Evolutionary conservation across 139 green algal genomes (phyloP).

Genomic region (Volvox africanus): DNA sequence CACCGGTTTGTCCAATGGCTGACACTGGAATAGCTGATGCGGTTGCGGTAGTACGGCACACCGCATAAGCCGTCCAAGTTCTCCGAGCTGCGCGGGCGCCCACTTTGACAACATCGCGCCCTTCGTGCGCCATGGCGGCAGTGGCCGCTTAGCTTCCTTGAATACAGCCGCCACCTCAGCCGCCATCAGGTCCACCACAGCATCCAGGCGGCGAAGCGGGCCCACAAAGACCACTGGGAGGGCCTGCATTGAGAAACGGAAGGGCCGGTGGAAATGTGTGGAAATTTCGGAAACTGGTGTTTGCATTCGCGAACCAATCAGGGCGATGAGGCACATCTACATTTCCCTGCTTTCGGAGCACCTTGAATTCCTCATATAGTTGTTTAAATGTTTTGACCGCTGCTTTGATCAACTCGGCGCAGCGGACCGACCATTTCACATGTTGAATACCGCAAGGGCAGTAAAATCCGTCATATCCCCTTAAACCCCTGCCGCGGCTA

Average conservation of each 20-base stretch:
- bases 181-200: constrained; percentile 68
- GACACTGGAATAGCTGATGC: not conserved
- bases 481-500: too few species aligned
- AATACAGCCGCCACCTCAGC: constrained; percentile 72
- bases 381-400: not conserved
- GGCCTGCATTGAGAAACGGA: not conserved
- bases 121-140: constrained; percentile 79
- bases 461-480: not conserved
- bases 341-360: not conserved
- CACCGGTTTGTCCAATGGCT: not conserved
- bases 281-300: too few species aligned
- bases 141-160: constrained; percentile 58
- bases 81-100: constrained; percentile 47
- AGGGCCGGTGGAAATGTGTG: not conserved
- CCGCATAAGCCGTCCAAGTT: constrained; percentile 54
- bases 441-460: not conserved
- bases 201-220: constrained; percentile 54
- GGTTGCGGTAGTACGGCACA: too few species aligned
- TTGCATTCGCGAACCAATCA: too few species aligned
- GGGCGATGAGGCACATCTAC: not conserved
- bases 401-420: not conserved
- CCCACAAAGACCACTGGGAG: constrained; percentile 76
- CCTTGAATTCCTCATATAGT: not conserved
- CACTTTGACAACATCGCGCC: constrained; percentile 79
- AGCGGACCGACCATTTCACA: not conserved